Percentiles rank a stretch among this genome's conserved stretches.
Conservation (phyloP, 129 eudicot species). For the Saussurea involucrata region DNA sequence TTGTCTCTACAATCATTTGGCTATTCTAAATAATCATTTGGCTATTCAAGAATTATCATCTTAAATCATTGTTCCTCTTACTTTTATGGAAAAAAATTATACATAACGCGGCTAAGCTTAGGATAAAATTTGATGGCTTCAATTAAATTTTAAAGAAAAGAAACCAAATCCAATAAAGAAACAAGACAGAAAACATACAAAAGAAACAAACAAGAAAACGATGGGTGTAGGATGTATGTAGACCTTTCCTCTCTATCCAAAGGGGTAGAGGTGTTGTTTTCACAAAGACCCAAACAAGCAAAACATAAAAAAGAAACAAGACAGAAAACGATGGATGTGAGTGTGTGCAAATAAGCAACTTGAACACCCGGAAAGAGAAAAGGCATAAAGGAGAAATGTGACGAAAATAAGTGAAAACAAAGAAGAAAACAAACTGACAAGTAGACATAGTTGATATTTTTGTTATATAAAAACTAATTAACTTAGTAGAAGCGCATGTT, state of each 20-base stretch:
- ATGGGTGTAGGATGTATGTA: not conserved
- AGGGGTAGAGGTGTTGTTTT: no score
- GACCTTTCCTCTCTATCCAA: not conserved
- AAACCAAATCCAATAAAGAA: not conserved
- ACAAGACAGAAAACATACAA: no score
- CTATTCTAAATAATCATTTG: not conserved
- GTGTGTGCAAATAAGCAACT: not conserved
- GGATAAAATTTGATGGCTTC: not conserved
- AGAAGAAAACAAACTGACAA: not conserved
- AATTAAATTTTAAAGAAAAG: not conserved
- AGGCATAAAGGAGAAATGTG: not conserved
- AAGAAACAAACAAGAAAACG: no score
- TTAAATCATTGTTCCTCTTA: no score
- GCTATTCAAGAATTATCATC: not conserved
- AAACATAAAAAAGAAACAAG: not conserved
- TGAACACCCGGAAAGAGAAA: not conserved
- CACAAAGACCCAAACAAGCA: not conserved
- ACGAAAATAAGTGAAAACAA: not conserved
- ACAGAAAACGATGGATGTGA: not conserved
- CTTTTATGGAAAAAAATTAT: no score
- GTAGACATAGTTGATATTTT: not conserved
- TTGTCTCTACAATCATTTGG: no score
- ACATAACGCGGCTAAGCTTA: no score
- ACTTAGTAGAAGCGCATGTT: no score
- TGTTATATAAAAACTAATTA: no score